These are phyloP conservation scores for Euphorbia celastroides DNA, from an alignment of 441 rosid genomes.

Conservation along the genomic window DNA sequence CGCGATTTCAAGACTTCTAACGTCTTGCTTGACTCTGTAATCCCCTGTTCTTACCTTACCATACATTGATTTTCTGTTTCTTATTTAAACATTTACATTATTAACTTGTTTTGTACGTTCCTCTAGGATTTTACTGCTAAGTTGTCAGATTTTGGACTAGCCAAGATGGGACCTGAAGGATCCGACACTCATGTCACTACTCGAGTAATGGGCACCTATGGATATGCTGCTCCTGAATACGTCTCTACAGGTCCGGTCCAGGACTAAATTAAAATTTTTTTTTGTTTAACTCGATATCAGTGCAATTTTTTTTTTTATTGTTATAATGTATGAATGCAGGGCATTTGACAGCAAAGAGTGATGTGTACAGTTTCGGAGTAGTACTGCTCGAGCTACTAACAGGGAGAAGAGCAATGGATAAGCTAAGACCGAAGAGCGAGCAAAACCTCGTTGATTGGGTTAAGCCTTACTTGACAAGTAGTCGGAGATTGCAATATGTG, in stretches of 20 bases:
- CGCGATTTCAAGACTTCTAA: constrained; percentile 89
- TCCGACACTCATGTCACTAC: constrained; percentile 77
- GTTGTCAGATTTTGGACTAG: constrained; percentile 91
- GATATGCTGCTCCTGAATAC: constrained; percentile 95
- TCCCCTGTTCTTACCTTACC: background rate
- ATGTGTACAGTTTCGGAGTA: constrained; percentile 82
- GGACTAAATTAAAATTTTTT: too few species aligned
- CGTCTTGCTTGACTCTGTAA: constrained; percentile 73
- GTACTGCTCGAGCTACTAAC: constrained; percentile 71
- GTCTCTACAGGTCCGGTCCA: constrained; percentile 92
- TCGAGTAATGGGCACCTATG: constrained; percentile 87
- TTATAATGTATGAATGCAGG: constrained; percentile 25
- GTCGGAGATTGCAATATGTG: constrained; percentile 50
- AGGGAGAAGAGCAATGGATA: constrained; percentile 74
- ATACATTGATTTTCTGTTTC: background rate
- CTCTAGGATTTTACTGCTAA: constrained; percentile 63
- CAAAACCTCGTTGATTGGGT: constrained; percentile 83
- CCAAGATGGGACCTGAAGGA: constrained; percentile 84
- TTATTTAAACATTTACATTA: background rate
- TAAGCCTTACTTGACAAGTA: constrained; percentile 40
- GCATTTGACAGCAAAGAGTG: constrained; percentile 67
- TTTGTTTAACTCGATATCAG: too few species aligned
- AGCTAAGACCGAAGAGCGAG: constrained; percentile 54
- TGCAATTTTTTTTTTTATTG: too few species aligned
- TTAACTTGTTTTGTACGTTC: background rate